Evolutionary conservation across 1,284 basidiomycete species (phyloP).

Genomic region (Apiotrichum sp.): DNA sequence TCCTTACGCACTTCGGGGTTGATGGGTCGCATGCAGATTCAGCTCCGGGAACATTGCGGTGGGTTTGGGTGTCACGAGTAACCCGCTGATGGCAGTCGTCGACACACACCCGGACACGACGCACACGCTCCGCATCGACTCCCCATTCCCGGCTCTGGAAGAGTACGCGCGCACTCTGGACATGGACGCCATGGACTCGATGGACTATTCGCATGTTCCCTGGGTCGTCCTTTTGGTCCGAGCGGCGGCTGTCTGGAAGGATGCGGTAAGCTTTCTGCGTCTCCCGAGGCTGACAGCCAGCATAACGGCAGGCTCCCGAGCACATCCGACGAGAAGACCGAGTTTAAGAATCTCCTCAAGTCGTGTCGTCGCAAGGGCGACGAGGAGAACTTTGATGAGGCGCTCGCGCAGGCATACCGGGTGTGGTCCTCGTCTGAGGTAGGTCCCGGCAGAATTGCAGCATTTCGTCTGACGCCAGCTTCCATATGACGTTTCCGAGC

Average conservation of each 20-base stretch:
- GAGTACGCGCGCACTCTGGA: slow-evolving; percentile 67
- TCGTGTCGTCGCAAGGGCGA: slow-evolving; percentile 57
- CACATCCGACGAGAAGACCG: slow-evolving; percentile 63
- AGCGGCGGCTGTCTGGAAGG: slow-evolving; percentile 73
- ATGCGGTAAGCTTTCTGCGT: slow-evolving; percentile 26
- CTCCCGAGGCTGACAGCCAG: slow-evolving; percentile 16
- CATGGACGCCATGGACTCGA: slow-evolving; percentile 68
- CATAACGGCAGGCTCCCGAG: slow-evolving; percentile 25
- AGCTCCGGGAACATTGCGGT: slow-evolving; percentile 80
- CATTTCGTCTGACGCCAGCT: slow-evolving; percentile 46
- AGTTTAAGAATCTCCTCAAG: slow-evolving; percentile 59
- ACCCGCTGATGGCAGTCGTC: slow-evolving; percentile 63
- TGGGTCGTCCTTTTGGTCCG: slow-evolving; percentile 80
- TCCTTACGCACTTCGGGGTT: slow-evolving; percentile 78
- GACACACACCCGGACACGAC: slow-evolving; percentile 84
- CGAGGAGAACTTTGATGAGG: slow-evolving; percentile 96
- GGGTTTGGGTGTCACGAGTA: slow-evolving; percentile 47
- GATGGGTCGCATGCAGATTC: slow-evolving; percentile 77
- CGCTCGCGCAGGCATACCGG: slow-evolving; percentile 70
- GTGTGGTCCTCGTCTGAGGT: slow-evolving; percentile 62
- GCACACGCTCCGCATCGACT: slow-evolving; percentile 79
- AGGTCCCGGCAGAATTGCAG: slow-evolving; percentile 13
- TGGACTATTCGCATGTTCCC: slow-evolving; percentile 79
- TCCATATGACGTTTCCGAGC: slow-evolving; percentile 58
- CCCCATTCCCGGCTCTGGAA: slow-evolving; percentile 75